Conservation (phyloP, 257 asterid species). For the Solanum clarkiae region DNA sequence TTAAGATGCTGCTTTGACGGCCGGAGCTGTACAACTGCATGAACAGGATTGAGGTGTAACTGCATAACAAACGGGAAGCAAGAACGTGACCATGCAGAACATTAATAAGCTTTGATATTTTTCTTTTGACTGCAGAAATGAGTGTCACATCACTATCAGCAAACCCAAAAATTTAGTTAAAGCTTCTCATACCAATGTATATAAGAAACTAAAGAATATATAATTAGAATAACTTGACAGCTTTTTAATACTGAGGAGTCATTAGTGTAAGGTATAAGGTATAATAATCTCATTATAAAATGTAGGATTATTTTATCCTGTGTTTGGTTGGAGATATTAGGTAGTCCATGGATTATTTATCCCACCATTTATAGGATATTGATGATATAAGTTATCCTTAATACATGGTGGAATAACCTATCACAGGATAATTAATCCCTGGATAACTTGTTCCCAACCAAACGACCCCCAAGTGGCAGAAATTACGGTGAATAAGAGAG, state of each 20-base stretch:
- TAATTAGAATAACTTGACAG: background rate
- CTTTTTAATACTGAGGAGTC: background rate
- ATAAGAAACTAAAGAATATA: background rate
- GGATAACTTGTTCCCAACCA: background rate
- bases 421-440: background rate
- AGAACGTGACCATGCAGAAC: background rate
- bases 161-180: background rate
- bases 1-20: conserved; percentile 49
- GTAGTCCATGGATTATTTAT: background rate
- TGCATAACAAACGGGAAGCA: conserved; percentile 29
- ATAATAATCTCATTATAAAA: too few species aligned
- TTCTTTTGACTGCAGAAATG: background rate
- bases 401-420: background rate
- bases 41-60: conserved; percentile 78
- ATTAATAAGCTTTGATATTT: background rate
- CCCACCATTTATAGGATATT: background rate
- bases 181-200: background rate
- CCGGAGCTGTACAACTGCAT: conserved; percentile 78
- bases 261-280: too few species aligned
- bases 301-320: background rate
- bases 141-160: background rate
- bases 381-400: background rate
- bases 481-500: background rate
- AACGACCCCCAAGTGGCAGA: background rate
- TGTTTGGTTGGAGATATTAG: background rate